Evolutionary conservation across 1,139 yeast species (phyloP).

Genomic region (Blastobotrys indianensis): DNA sequence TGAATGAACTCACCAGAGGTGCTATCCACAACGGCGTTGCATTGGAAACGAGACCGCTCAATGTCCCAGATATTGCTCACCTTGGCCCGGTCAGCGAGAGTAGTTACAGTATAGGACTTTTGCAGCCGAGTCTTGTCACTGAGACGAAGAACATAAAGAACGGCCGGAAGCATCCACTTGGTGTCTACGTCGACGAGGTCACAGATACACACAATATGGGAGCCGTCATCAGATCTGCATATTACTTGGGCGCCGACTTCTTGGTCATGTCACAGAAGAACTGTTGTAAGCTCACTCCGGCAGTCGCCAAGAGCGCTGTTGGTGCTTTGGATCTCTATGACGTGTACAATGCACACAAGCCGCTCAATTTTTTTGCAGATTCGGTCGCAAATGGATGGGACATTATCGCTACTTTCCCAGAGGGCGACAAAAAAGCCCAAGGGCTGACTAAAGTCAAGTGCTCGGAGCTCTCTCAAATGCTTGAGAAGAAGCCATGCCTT

Average conservation of each 20-base stretch:
- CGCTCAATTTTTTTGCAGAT: slow-evolving; percentile 56
- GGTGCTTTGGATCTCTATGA: slow-evolving; percentile 82
- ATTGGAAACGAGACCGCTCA: slow-evolving; percentile 57
- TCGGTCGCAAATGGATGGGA: slow-evolving; percentile 62
- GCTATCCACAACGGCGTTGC: slow-evolving; percentile 84
- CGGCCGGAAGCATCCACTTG: slow-evolving; percentile 50
- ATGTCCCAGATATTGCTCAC: slow-evolving; percentile 37
- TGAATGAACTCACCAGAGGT: slow-evolving; percentile 56
- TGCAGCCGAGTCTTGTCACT: background rate
- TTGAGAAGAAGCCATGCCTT: slow-evolving; percentile 52
- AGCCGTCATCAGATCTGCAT: slow-evolving; percentile 76
- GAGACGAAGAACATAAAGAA: slow-evolving; percentile 12
- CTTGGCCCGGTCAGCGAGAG: background rate
- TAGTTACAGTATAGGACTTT: background rate
- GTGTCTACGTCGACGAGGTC: slow-evolving; percentile 71
- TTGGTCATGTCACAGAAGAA: slow-evolving; percentile 64
- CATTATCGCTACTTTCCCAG: slow-evolving; percentile 52
- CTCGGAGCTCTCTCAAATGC: slow-evolving; percentile 41
- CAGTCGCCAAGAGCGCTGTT: slow-evolving; percentile 72
- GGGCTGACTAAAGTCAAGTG: slow-evolving; percentile 35
- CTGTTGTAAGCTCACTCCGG: slow-evolving; percentile 70
- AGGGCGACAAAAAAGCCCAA: slow-evolving; percentile 20
- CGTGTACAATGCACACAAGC: slow-evolving; percentile 51
- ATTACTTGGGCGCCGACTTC: slow-evolving; percentile 79
- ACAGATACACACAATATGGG: slow-evolving; percentile 92